A percentile compares a stretch with the other conserved stretches of the same genome.
phyloP scores from a whole-genome alignment of 495 filamentous ascomycete species.

The Hypoxylon perforatum region DNA sequence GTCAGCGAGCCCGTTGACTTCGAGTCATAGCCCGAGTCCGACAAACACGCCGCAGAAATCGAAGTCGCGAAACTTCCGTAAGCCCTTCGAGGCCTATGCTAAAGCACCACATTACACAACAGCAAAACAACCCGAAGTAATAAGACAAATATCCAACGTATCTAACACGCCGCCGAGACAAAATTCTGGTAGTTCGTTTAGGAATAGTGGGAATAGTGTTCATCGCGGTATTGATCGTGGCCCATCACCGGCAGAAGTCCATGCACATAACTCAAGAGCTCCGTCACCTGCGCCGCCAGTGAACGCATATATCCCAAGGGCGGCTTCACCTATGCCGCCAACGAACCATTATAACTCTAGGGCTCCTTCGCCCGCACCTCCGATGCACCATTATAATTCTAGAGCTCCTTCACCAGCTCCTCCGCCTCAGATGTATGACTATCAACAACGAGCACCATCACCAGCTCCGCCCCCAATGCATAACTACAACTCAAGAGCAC shows the following conservation, averaged over 20 bases:
- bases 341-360: conserved; percentile 33
- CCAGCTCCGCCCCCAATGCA: conserved; percentile 49
- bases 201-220: conserved; percentile 35
- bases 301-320: conserved; percentile 44
- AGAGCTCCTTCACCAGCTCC: conserved; percentile 40
- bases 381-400: conserved; percentile 29
- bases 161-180: conserved; percentile 52
- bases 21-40: conserved; percentile 61
- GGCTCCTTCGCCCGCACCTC: conserved; percentile 45
- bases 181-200: conserved; percentile 48
- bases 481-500: conserved; percentile 41
- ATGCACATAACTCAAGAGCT: conserved; percentile 44
- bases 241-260: conserved; percentile 44
- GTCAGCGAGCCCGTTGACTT: conserved; percentile 77
- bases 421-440: conserved; percentile 36
- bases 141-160: conserved; percentile 45
- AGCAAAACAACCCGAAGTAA: conserved; percentile 61
- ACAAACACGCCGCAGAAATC: conserved; percentile 63
- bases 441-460: conserved; percentile 43
- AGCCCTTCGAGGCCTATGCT: conserved; percentile 75
- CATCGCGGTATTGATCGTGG: conserved; percentile 29
- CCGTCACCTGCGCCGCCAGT: conserved; percentile 47
- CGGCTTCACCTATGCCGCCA: conserved; percentile 49
- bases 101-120: conserved; percentile 66
- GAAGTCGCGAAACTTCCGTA: conserved; percentile 70